phyloP scores from a whole-genome alignment of 1,284 basidiomycete species.

The Ustilago hordei region DNA sequence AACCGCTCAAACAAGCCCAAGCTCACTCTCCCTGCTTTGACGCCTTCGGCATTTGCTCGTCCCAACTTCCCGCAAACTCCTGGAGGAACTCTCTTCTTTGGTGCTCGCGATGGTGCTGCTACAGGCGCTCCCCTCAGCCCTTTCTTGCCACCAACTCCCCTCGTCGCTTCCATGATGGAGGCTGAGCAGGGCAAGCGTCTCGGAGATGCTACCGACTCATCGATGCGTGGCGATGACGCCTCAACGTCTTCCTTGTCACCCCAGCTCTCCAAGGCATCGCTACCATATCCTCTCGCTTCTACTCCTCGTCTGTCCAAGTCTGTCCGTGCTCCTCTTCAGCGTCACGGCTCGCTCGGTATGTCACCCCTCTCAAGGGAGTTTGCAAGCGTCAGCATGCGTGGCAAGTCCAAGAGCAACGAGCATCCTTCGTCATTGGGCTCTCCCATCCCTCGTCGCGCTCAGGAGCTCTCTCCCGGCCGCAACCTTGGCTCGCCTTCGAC shows the following conservation, averaged over 20 bases:
- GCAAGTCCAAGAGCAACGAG: constrained; percentile 51
- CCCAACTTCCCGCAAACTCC: constrained; percentile 60
- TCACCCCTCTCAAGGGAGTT: constrained; percentile 57
- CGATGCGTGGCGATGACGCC: constrained; percentile 16
- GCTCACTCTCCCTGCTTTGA: constrained; percentile 34
- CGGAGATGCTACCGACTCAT: constrained; percentile 1
- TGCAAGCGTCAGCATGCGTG: constrained; percentile 53
- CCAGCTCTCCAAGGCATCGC: constrained; percentile 13
- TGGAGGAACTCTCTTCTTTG: constrained; percentile 54
- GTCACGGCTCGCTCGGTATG: constrained; percentile 55
- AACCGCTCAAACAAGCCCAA: constrained; percentile 41
- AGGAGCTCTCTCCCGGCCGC: constrained; percentile 28
- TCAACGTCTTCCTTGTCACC: constrained; percentile 26
- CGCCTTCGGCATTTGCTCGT: constrained; percentile 40
- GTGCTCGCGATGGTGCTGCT: constrained; percentile 63
- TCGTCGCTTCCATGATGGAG: constrained; percentile 52
- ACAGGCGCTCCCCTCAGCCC: constrained; percentile 59
- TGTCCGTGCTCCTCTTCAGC: constrained; percentile 39
- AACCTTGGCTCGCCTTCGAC: constrained; percentile 40
- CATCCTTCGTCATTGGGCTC: constrained; percentile 31
- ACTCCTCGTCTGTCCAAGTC: constrained; percentile 33
- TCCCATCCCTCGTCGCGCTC: constrained; percentile 34
- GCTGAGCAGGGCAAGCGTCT: constrained; percentile 39
- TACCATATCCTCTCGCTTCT: constrained; percentile 26
- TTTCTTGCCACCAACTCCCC: constrained; percentile 62